Percentiles rank a stretch among this genome's conserved stretches.
phyloP scores from a whole-genome alignment of 2,329 filamentous ascomycete genomes.

The Triangularia setosa region DNA sequence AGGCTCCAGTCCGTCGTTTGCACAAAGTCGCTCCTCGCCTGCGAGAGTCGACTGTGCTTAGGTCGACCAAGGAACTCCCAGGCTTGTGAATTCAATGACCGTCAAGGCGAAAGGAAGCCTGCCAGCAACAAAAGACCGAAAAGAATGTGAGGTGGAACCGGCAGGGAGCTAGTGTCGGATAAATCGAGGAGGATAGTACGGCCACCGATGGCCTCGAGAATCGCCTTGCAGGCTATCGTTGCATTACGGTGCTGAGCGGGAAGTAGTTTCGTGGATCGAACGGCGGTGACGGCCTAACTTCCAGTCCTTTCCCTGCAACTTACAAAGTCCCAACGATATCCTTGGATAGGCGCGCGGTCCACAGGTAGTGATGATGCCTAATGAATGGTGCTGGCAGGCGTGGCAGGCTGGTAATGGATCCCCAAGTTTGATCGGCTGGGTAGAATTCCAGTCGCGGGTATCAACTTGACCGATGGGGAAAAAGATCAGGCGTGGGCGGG shows the following conservation, averaged over 20 bases:
- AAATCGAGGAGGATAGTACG: slow-evolving; percentile 12
- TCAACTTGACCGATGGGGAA: slow-evolving; percentile 21
- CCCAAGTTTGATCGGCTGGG: slow-evolving; percentile 28
- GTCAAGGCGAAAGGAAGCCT: not conserved
- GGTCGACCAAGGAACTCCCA: slow-evolving; percentile 21
- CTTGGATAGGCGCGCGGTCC: not conserved
- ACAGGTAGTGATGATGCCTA: not conserved
- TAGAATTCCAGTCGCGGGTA: slow-evolving; percentile 16
- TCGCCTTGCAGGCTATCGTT: slow-evolving; percentile 13
- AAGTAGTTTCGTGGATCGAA: slow-evolving; percentile 7
- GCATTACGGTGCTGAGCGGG: slow-evolving; percentile 17
- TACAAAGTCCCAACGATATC: not conserved
- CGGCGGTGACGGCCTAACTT: slow-evolving; percentile 1
- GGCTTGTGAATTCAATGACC: slow-evolving; percentile 9
- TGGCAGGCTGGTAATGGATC: slow-evolving; percentile 1
- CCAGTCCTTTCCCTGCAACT: not conserved
- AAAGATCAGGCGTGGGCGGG: slow-evolving; percentile 16
- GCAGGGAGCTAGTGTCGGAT: slow-evolving; percentile 10
- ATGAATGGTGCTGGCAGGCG: not conserved
- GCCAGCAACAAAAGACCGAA: not conserved
- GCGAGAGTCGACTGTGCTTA: slow-evolving; percentile 32
- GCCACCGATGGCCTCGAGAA: slow-evolving; percentile 17
- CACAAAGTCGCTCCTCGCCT: slow-evolving; percentile 33
- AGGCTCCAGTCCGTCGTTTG: slow-evolving; percentile 27
- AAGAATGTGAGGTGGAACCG: slow-evolving; percentile 11